Conservation (phyloP, 345 rosid genomes). For the Arabidopsis suecica region DNA sequence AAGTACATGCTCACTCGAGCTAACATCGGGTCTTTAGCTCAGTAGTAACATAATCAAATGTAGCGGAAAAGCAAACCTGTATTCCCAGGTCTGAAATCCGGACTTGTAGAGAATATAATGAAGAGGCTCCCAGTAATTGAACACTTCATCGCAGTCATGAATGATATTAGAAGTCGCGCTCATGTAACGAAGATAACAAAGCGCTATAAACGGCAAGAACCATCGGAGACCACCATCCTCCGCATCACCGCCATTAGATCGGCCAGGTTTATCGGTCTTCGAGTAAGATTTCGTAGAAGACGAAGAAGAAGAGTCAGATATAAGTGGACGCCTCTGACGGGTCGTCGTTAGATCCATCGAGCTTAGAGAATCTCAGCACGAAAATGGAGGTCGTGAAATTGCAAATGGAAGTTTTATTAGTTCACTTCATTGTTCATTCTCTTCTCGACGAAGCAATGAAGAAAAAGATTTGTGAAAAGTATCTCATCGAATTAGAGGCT, state of each 20-base stretch:
- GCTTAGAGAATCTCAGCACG: constrained; percentile 20
- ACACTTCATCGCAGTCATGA: constrained; percentile 99
- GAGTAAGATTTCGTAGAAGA: constrained; percentile 54
- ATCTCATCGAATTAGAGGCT: neutral
- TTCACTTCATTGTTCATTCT: neutral
- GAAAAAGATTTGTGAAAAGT: neutral
- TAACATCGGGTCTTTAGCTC: neutral
- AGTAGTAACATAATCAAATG: neutral
- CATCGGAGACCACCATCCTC: constrained; percentile 66
- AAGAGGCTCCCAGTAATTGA: constrained; percentile 99
- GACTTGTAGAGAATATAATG: constrained; percentile 90
- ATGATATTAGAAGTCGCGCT: constrained; percentile 96
- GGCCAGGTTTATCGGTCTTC: constrained; percentile 62
- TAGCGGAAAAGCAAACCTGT: constrained; percentile 57
- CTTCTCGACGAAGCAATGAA: constrained; percentile 39
- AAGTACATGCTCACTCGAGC: neutral
- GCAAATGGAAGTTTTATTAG: constrained; percentile 1
- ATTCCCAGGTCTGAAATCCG: constrained; percentile 98
- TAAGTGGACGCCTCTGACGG: constrained; percentile 70
- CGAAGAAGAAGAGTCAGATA: constrained; percentile 53
- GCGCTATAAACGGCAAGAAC: constrained; percentile 71
- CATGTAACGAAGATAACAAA: constrained; percentile 88
- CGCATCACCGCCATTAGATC: constrained; percentile 50
- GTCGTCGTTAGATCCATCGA: constrained; percentile 65
- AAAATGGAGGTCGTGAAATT: constrained; percentile 34